Conservation (phyloP, 148 eudicot species). For the Chenopodium album region DNA sequence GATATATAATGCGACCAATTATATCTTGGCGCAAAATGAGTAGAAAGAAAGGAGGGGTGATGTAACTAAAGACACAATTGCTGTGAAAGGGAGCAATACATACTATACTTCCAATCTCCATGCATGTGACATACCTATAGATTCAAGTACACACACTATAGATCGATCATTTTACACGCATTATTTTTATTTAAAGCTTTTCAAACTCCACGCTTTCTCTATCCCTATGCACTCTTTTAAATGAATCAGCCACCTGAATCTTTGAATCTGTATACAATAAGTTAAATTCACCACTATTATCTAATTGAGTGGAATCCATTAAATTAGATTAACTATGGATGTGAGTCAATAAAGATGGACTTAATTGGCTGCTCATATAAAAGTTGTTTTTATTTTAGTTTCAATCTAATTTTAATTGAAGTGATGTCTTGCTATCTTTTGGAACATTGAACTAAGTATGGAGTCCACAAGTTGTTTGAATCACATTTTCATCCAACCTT, state of each 20-base stretch:
- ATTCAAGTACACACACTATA: slow-evolving; percentile 12
- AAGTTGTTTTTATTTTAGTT: neutral
- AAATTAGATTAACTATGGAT: neutral
- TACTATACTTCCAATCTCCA: neutral
- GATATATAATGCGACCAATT: neutral
- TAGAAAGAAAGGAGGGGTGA: neutral
- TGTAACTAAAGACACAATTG: slow-evolving; percentile 7
- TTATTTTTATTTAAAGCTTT: slow-evolving; percentile 22
- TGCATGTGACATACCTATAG: slow-evolving; percentile 27
- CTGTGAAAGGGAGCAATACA: slow-evolving; percentile 20
- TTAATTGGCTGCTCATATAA: neutral
- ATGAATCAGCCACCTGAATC: slow-evolving; percentile 6
- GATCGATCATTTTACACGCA: slow-evolving; percentile 20
- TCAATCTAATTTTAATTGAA: neutral
- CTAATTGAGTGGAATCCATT: neutral
- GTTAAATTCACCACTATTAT: neutral
- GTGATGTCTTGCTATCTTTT: neutral
- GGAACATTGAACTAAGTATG: neutral
- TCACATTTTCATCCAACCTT: neutral
- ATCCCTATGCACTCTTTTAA: slow-evolving; percentile 25
- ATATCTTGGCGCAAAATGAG: neutral
- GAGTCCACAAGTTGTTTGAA: neutral
- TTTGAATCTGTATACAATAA: slow-evolving; percentile 10
- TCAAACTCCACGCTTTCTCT: slow-evolving; percentile 27
- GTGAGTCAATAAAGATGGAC: neutral